These are phyloP conservation scores for Phlyctochytrium bullatum DNA, from an alignment of 192 early-diverging fungal genomes.

Conservation along the genomic window DNA sequence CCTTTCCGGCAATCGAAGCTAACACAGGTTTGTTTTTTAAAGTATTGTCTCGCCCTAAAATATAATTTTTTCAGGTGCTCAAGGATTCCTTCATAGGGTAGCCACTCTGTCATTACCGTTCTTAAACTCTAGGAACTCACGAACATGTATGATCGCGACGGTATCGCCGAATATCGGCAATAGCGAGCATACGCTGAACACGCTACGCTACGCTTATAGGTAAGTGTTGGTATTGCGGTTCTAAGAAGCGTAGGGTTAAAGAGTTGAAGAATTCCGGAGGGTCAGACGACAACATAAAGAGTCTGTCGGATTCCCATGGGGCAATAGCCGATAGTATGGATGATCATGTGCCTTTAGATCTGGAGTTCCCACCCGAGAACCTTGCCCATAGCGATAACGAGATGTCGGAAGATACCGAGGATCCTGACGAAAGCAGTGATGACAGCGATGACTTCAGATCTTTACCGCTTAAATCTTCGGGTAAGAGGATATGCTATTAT, in stretches of 20 bases:
- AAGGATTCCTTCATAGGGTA: slow-evolving; percentile 97
- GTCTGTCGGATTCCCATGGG: slow-evolving; percentile 27
- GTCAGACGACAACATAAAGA: slow-evolving; percentile 31
- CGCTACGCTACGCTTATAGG: slow-evolving; percentile 94
- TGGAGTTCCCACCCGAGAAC: slow-evolving; percentile 47
- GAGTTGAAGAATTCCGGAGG: slow-evolving; percentile 52
- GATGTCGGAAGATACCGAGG: background rate
- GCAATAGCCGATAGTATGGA: slow-evolving; percentile 22
- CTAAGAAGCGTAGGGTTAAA: slow-evolving; percentile 45
- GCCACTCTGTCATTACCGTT: background rate
- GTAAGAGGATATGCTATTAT: too few relatives aligned
- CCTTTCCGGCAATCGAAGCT: slow-evolving; percentile 98
- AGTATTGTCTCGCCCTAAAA: background rate
- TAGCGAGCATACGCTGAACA: slow-evolving; percentile 95
- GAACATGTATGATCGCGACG: slow-evolving; percentile 99
- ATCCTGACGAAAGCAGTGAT: background rate
- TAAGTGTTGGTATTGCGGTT: slow-evolving; percentile 14
- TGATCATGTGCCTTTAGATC: slow-evolving; percentile 29
- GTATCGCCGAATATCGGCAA: slow-evolving; percentile 94
- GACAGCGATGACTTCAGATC: background rate
- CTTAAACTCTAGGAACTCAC: slow-evolving; percentile 64
- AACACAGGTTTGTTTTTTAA: slow-evolving; percentile 71
- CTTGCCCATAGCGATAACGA: slow-evolving; percentile 28
- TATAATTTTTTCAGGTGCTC: slow-evolving; percentile 52
- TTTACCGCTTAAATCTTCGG: too few relatives aligned